Evolutionary conservation across 129 eudicot species (phyloP), one percentile per base, ranked within the genome.

Genomic region (Helianthus tuberosus): DNA sequence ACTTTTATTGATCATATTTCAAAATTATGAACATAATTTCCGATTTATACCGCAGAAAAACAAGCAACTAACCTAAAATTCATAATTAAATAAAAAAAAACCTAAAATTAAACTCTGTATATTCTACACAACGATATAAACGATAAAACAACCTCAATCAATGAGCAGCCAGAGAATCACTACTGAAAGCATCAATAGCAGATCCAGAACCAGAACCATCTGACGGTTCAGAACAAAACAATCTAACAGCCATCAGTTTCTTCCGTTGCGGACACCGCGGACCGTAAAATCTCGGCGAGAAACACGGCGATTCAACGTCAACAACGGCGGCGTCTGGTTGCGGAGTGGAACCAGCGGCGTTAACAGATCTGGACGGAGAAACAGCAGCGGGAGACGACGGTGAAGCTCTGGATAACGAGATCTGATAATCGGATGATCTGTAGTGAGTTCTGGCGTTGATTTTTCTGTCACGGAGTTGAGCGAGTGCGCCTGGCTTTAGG

Each of bases 401-500:
- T 2, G 23, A n/a, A 14, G 73, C 2, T 7, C 78, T 78, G 72
- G 12, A 62, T 49, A 70, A 71, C 20, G 41, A 77, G 83, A 86
- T 86, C 87, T 86, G 86, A 41, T 67, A 35, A 10, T 44, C 41
- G 20, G 77, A 29, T 54, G 71, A 48, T 43, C 69, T 64, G 12
- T 77, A 76, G 49, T 81, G 82, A 69, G 86, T 67, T 69, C 75
- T 81, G 64, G 86, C 84, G 69, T 66, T 81, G 69, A 87, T 84
- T 79, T 72, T 75, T 4, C 87, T 69, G 81, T 87, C 89, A 1
- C 89, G 77, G 51, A 87, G 92, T 72, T 87, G 68, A 15, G 92
- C 92, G 2, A 87, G 86, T 6, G 92, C 89, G 15, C 92, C 92
- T 41, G 92, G 92, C 76, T 87, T 87, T 23, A 87, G 79, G 72